phyloP scores from a whole-genome alignment of 169 alveolate genomes.

The Cryptosporidium baileyi region DNA sequence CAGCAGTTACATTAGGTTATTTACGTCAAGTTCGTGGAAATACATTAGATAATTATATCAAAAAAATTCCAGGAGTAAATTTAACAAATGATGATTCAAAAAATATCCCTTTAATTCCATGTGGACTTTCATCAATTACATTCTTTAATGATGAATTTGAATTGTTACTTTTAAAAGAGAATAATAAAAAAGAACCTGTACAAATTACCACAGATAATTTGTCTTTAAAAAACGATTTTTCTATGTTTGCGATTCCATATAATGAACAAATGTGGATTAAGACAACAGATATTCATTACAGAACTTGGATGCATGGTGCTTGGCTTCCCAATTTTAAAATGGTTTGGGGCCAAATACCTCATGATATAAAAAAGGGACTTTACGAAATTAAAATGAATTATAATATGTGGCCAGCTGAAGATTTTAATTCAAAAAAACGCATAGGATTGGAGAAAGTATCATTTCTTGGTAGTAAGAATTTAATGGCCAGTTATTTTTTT shows the following conservation, averaged over 20 bases:
- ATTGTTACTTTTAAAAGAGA: neutral
- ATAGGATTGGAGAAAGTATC: slow-evolving; percentile 59
- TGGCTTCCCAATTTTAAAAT: slow-evolving; percentile 67
- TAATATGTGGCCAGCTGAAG: slow-evolving; percentile 68
- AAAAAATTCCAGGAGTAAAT: neutral
- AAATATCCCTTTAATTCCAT: slow-evolving; percentile 21
- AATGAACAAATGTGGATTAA: slow-evolving; percentile 56
- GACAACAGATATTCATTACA: slow-evolving; percentile 59
- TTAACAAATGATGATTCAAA: neutral
- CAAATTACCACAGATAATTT: neutral
- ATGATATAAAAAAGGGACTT: neutral
- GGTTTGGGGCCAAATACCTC: slow-evolving; percentile 64
- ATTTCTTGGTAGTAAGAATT: slow-evolving; percentile 50
- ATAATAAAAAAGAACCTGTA: neutral
- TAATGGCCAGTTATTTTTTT: slow-evolving; percentile 35
- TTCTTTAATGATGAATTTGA: slow-evolving; percentile 56
- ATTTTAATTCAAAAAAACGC: slow-evolving; percentile 36
- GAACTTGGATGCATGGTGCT: slow-evolving; percentile 70
- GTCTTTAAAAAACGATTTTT: slow-evolving; percentile 35
- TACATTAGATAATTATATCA: slow-evolving; percentile 30
- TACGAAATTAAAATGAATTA: slow-evolving; percentile 33
- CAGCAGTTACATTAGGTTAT: slow-evolving; percentile 41
- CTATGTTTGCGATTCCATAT: slow-evolving; percentile 64
- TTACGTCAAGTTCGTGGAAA: slow-evolving; percentile 39
- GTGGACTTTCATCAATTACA: slow-evolving; percentile 54